Evolutionary conservation across 441 rosid genomes (phyloP).

Genomic region (Biscutella laevigata): DNA sequence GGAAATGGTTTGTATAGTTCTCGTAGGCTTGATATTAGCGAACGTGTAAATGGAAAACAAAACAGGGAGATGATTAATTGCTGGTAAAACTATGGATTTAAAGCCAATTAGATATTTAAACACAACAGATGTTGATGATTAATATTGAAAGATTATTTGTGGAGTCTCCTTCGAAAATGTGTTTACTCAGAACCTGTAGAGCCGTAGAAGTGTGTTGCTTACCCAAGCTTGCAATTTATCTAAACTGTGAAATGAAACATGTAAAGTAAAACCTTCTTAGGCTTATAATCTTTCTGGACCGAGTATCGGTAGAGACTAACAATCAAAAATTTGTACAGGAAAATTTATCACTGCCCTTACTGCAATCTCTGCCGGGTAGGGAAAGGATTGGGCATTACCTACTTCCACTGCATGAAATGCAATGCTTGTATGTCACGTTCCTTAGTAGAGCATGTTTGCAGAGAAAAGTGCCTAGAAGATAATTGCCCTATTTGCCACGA

Average conservation of each 20-base stretch:
- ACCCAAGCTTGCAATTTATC: background rate
- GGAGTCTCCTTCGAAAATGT: background rate
- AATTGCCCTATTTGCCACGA: slow-evolving; percentile 89
- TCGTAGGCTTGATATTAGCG: too few relatives aligned
- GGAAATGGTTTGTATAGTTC: too few relatives aligned
- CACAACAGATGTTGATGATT: background rate
- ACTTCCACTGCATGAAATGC: slow-evolving; percentile 95
- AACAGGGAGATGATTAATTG: too few relatives aligned
- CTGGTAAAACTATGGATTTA: too few relatives aligned
- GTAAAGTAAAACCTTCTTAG: background rate
- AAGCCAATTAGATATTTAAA: background rate
- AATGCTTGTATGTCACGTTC: slow-evolving; percentile 76
- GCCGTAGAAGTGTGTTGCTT: background rate
- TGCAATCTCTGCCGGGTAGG: slow-evolving; percentile 90
- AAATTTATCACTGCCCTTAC: slow-evolving; percentile 91
- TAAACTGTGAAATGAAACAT: background rate
- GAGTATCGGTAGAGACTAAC: background rate
- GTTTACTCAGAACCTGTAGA: too few relatives aligned
- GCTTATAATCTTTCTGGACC: background rate
- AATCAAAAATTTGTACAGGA: slow-evolving; percentile 36
- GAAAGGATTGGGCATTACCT: slow-evolving; percentile 78
- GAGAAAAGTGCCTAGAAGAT: slow-evolving; percentile 69
- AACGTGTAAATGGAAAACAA: too few relatives aligned
- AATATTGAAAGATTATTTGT: background rate
- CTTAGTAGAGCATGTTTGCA: slow-evolving; percentile 55